These are phyloP conservation scores for Ambrosiella xylebori DNA, from an alignment of 2,329 filamentous ascomycete species.

Conservation along the genomic window DNA sequence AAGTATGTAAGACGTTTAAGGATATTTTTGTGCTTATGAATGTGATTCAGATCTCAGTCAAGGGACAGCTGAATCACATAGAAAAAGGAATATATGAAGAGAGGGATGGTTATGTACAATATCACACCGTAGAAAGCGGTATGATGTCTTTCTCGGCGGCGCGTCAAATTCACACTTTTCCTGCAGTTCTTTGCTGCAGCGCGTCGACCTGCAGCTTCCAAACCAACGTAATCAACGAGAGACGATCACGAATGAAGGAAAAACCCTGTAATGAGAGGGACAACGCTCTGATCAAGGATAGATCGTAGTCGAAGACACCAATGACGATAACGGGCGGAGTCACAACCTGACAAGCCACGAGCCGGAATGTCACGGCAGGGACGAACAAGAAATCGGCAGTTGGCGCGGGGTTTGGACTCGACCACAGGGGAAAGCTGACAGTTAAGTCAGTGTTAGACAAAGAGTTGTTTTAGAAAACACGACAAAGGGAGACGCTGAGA, in stretches of 20 bases:
- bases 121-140: background rate
- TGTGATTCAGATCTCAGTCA: too few species aligned
- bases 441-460: background rate
- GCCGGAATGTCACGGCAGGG: background rate
- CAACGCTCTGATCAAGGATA: background rate
- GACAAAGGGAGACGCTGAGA: background rate
- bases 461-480: background rate
- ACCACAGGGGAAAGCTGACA: too few species aligned
- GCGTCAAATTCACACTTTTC: background rate
- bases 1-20: background rate
- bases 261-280: background rate
- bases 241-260: background rate
- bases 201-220: background rate
- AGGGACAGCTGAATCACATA: too few species aligned
- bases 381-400: too few species aligned
- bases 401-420: too few species aligned
- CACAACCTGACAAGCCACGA: background rate
- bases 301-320: background rate
- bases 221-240: background rate
- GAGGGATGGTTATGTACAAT: too few species aligned
- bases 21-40: too few species aligned
- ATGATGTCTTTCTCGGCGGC: background rate
- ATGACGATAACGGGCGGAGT: background rate
- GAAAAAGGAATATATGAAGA: too few species aligned
- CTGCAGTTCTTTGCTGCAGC: background rate